Conservation (phyloP, 1,284 basidiomycete species). For the Ganoderma multipileum region DNA sequence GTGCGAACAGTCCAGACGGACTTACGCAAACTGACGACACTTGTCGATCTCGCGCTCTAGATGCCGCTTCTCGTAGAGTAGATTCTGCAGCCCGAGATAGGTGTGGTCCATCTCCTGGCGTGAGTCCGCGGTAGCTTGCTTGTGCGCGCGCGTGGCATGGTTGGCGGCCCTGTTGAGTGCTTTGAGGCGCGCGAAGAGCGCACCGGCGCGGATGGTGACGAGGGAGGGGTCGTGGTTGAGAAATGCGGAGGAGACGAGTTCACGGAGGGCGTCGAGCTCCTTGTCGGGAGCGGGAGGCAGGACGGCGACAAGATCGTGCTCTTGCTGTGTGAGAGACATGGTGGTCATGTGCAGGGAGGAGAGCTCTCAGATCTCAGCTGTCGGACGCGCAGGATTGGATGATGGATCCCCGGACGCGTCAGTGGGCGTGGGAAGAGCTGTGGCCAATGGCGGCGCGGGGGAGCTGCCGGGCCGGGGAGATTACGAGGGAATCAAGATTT, state of each 20-base stretch:
- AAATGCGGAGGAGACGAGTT: slow-evolving; percentile 58
- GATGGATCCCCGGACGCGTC: slow-evolving; percentile 7
- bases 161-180: slow-evolving; percentile 77
- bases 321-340: slow-evolving; percentile 31
- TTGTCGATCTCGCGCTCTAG: slow-evolving; percentile 87
- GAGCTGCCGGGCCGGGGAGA: slow-evolving; percentile 25
- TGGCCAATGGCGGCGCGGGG: slow-evolving; percentile 23
- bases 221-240: slow-evolving; percentile 55
- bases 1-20: slow-evolving; percentile 13
- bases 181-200: slow-evolving; percentile 79
- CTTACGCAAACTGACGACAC: slow-evolving; percentile 85
- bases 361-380: background rate
- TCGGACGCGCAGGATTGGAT: slow-evolving; percentile 11
- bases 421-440: slow-evolving; percentile 19
- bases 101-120: slow-evolving; percentile 85
- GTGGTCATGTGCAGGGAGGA: slow-evolving; percentile 28
- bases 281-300: slow-evolving; percentile 48
- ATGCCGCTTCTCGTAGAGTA: slow-evolving; percentile 84
- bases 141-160: slow-evolving; percentile 68
- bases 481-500: slow-evolving; percentile 27
- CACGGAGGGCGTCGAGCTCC: slow-evolving; percentile 65
- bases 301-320: slow-evolving; percentile 22
- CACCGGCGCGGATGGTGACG: slow-evolving; percentile 68
- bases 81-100: slow-evolving; percentile 80
- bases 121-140: slow-evolving; percentile 76